phyloP scores from a whole-genome alignment of 176 grass and related monocot species.

The Lolium multiflorum region DNA sequence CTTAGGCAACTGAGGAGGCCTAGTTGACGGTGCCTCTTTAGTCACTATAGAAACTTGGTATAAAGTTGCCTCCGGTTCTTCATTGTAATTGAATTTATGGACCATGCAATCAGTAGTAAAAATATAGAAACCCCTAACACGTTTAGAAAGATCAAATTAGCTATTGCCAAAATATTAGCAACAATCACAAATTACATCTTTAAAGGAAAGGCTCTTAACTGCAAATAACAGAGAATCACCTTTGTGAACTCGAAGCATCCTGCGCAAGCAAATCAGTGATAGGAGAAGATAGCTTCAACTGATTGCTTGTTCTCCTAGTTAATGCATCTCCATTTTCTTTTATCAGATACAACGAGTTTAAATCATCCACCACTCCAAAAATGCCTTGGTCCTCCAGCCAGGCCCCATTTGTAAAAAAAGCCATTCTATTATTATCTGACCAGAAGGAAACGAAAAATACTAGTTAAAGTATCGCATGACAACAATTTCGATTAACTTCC shows the following conservation, averaged over 20 bases:
- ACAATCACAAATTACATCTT: constrained; percentile 6
- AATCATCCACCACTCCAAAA: constrained; percentile 73
- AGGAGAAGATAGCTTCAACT: constrained; percentile 73
- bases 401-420: constrained; percentile 70
- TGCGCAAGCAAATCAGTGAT: constrained; percentile 57
- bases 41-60: constrained; percentile 53
- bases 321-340: constrained; percentile 81
- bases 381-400: constrained; percentile 84
- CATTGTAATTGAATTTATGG: constrained; percentile 65
- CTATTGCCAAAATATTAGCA: constrained; percentile 44
- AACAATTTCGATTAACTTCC: constrained; percentile 26
- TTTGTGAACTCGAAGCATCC: constrained; percentile 60
- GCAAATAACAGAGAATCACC: constrained; percentile 60
- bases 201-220: constrained; percentile 29
- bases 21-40: constrained; percentile 48
- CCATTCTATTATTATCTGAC: constrained; percentile 74
- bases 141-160: constrained; percentile 43
- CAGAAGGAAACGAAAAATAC: constrained; percentile 48
- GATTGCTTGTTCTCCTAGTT: constrained; percentile 67
- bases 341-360: constrained; percentile 75
- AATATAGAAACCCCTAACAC: constrained; percentile 67
- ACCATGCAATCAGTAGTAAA: constrained; percentile 71
- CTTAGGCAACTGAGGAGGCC: constrained; percentile 63
- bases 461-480: constrained; percentile 21
- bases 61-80: constrained; percentile 50